A percentile compares a stretch with the other conserved stretches of the same genome.
Evolutionary conservation across 2,329 filamentous ascomycete species (phyloP).

Genomic region (Beauveria scarabaeidicola): DNA sequence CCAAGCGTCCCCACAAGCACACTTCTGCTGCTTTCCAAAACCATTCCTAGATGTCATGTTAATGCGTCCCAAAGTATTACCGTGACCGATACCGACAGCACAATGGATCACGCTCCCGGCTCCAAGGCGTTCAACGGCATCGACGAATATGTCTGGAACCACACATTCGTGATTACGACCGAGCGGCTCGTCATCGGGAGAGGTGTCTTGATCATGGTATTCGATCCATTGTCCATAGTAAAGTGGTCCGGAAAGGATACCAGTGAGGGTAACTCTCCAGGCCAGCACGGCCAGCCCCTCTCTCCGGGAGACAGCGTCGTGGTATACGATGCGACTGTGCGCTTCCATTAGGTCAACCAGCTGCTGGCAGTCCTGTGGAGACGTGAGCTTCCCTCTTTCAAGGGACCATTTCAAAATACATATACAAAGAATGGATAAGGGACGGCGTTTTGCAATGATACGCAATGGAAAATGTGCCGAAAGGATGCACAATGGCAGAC

Average conservation of each 20-base stretch:
- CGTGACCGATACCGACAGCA: not conserved
- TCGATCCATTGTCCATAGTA: not conserved
- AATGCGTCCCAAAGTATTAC: not conserved
- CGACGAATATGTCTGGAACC: conserved; percentile 4
- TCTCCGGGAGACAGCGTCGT: not conserved
- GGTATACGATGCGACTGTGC: conserved; percentile 3
- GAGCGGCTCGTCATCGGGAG: not conserved
- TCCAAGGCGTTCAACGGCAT: not conserved
- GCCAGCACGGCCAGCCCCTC: not conserved
- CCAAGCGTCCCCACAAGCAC: not conserved
- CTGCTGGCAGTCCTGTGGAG: no score
- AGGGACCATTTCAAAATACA: not conserved
- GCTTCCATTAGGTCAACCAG: not conserved
- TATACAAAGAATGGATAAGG: not conserved
- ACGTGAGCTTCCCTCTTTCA: not conserved
- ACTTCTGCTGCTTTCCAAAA: not conserved
- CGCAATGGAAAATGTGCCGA: not conserved
- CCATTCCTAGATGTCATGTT: not conserved
- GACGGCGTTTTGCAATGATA: not conserved
- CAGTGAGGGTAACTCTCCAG: not conserved
- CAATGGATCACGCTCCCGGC: not conserved
- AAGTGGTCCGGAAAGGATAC: not conserved
- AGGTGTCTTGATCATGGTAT: conserved; percentile 4
- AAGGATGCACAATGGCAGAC: not conserved
- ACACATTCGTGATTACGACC: not conserved